Evolutionary conservation across 306 rosid genomes (phyloP).

Genomic region (Gastrolobium bilobum): DNA sequence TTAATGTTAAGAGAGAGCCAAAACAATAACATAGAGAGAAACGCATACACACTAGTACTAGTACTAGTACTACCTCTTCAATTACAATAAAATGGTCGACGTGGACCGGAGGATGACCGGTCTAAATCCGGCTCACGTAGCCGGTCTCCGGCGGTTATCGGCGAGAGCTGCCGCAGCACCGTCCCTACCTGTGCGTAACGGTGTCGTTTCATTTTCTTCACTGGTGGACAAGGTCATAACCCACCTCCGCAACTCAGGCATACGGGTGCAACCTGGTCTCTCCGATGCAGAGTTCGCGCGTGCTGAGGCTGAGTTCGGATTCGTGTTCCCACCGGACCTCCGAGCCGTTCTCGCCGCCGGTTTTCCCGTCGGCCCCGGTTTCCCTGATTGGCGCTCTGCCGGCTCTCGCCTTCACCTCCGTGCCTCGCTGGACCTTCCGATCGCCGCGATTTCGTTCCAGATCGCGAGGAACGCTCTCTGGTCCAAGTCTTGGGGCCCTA

Average conservation of each 20-base stretch:
- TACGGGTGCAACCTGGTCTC: slow-evolving; percentile 76
- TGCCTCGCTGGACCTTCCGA: slow-evolving; percentile 89
- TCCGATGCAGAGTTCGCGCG: slow-evolving; percentile 90
- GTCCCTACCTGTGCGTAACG: slow-evolving; percentile 67
- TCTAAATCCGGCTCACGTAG: slow-evolving; percentile 91
- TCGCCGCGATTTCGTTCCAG: slow-evolving; percentile 96
- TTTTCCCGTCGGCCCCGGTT: slow-evolving; percentile 86
- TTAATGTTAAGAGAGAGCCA: neutral
- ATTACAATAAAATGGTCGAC: slow-evolving; percentile 78
- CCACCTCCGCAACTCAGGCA: slow-evolving; percentile 78
- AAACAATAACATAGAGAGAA: neutral
- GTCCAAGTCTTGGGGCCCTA: slow-evolving; percentile 91
- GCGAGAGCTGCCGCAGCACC: slow-evolving; percentile 82
- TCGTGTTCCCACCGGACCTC: slow-evolving; percentile 93
- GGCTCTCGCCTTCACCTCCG: slow-evolving; percentile 88
- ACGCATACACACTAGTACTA: neutral
- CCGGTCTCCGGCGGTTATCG: slow-evolving; percentile 92
- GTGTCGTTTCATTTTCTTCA: slow-evolving; percentile 83
- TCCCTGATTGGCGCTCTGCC: slow-evolving; percentile 89
- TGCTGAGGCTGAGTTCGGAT: slow-evolving; percentile 93
- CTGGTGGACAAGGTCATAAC: slow-evolving; percentile 70
- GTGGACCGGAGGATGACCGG: slow-evolving; percentile 98
- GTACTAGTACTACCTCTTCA: neutral
- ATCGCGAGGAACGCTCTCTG: slow-evolving; percentile 85
- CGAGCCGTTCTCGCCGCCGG: slow-evolving; percentile 91